phyloP scores from a whole-genome alignment of 2,329 filamentous ascomycete genomes.

The Cladophialophora immunda region DNA sequence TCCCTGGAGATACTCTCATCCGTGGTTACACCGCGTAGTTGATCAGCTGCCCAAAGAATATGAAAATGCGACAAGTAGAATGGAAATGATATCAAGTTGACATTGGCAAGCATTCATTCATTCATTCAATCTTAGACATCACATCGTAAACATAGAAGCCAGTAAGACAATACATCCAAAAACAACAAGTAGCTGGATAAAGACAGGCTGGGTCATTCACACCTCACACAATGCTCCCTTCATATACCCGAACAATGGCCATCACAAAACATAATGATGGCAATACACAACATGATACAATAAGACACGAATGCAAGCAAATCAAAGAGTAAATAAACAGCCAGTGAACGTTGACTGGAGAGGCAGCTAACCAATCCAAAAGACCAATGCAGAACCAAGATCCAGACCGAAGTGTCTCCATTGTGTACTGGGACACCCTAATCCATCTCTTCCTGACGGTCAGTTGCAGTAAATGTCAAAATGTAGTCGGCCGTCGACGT shows the following conservation, averaged over 20 bases:
- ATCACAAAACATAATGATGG: background rate
- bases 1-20: too few species aligned
- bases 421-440: background rate
- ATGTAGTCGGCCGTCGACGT: background rate
- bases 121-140: background rate
- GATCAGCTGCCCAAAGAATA: too few species aligned
- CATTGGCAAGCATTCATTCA: background rate
- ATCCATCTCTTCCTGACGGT: background rate
- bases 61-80: too few species aligned
- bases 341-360: background rate
- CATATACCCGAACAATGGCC: background rate
- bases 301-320: background rate
- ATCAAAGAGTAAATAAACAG: background rate
- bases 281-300: background rate
- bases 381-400: background rate
- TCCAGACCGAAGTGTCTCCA: background rate
- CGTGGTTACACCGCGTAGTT: too few species aligned
- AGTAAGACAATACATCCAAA: background rate
- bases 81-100: background rate
- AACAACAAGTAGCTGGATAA: background rate
- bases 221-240: background rate
- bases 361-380: background rate
- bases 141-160: background rate
- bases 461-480: background rate
- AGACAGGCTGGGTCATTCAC: background rate